Evolutionary conservation across 2,329 filamentous ascomycete genomes (phyloP).

Genomic region (Pseudogymnoascus sp.): DNA sequence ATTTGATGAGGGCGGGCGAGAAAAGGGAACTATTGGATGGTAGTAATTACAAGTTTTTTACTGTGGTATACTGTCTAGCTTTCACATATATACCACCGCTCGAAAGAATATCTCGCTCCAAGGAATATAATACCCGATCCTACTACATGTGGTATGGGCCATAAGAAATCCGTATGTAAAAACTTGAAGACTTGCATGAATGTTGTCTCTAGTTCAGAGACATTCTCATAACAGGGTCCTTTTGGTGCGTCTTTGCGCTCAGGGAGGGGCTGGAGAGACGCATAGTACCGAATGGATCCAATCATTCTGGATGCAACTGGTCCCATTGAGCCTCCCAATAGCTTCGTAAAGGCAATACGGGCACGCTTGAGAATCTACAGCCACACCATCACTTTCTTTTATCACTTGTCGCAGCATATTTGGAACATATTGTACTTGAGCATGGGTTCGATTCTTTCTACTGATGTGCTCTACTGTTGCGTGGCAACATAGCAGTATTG

Average conservation of each 20-base stretch:
- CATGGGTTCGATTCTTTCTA: slow-evolving; percentile 20
- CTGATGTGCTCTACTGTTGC: slow-evolving; percentile 31
- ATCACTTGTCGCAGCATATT: background rate
- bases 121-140: background rate
- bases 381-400: background rate
- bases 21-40: slow-evolving; percentile 27
- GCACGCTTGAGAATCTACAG: background rate
- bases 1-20: slow-evolving; percentile 27
- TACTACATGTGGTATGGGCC: background rate
- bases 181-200: background rate
- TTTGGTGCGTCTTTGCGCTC: background rate
- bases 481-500: slow-evolving; percentile 48
- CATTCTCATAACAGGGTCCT: background rate
- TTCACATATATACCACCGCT: background rate
- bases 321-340: background rate
- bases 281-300: background rate
- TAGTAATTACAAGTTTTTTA: slow-evolving; percentile 15
- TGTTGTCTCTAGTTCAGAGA: background rate
- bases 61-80: background rate
- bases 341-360: background rate
- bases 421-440: background rate
- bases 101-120: background rate
- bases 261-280: background rate
- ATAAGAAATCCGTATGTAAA: background rate
- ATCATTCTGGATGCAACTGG: background rate